phyloP scores from a whole-genome alignment of 1,139 yeast genomes.

The Tardiomyces blankii region DNA sequence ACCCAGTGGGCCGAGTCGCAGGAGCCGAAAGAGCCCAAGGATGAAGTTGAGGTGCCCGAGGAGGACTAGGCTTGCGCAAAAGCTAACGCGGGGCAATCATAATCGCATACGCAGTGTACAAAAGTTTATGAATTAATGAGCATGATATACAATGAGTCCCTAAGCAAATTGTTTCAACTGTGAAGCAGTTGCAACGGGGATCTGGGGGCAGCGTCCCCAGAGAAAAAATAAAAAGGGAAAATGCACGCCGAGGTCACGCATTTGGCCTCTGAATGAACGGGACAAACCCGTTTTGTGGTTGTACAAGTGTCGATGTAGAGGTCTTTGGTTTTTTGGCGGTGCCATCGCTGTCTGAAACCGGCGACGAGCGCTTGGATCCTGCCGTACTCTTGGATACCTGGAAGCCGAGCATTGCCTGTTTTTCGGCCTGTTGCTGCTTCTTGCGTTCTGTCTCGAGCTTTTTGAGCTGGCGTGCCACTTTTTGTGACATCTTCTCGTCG shows the following conservation, averaged over 20 bases:
- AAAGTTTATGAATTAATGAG: no score
- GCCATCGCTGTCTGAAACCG: no score
- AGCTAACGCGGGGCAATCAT: neutral
- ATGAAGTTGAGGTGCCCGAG: constrained; percentile 53
- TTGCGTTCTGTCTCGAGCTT: constrained; percentile 3
- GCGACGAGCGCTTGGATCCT: no score
- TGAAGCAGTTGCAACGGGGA: no score
- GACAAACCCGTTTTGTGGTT: no score
- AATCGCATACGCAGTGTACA: no score
- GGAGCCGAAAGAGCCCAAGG: constrained; percentile 93
- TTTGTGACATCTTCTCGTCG: constrained; percentile 5
- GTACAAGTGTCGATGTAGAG: neutral
- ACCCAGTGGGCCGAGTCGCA: constrained; percentile 97
- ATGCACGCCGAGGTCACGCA: no score
- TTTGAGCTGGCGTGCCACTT: constrained; percentile 2
- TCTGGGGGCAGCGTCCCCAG: no score
- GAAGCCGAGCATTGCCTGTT: constrained; percentile 5
- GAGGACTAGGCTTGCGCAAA: constrained; percentile 18
- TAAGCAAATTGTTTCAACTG: no score
- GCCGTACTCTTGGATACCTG: constrained; percentile 5
- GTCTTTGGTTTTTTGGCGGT: neutral
- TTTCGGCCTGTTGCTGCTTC: constrained; percentile 2
- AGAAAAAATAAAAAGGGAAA: no score
- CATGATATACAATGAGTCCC: no score
- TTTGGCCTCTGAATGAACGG: no score